Conservation (phyloP, 306 rosid genomes). For the Pyrus bretschneideri region DNA sequence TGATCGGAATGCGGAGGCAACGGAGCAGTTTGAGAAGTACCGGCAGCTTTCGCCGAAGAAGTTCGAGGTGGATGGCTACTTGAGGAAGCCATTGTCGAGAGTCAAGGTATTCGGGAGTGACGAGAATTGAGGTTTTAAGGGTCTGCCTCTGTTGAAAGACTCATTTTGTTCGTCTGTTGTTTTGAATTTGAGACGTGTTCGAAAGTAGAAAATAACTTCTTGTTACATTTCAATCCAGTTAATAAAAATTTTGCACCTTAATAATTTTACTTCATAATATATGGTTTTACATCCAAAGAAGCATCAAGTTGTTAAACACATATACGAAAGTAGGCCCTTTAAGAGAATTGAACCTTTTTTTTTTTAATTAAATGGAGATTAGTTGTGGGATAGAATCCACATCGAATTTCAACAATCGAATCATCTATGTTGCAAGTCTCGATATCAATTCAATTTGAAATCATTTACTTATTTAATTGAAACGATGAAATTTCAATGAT, state of each 20-base stretch:
- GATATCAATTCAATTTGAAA: too few species aligned
- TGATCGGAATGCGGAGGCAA: conserved; percentile 73
- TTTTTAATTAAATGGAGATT: too few species aligned
- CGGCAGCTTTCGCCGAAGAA: conserved; percentile 73
- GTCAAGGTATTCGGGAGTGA: conserved; percentile 71
- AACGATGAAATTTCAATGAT: too few species aligned
- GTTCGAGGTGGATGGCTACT: conserved; percentile 82
- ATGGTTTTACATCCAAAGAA: not conserved
- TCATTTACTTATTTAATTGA: too few species aligned
- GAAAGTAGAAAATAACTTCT: not conserved
- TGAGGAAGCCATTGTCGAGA: conserved; percentile 68
- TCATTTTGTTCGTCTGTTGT: not conserved
- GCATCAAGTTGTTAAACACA: not conserved
- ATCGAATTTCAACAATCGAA: too few species aligned
- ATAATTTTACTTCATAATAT: not conserved
- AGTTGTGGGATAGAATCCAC: too few species aligned
- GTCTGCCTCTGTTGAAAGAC: too few species aligned
- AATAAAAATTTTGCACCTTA: not conserved
- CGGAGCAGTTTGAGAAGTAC: conserved; percentile 65
- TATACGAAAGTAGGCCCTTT: too few species aligned
- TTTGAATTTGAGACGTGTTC: not conserved
- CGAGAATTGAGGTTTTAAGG: conserved; percentile 39
- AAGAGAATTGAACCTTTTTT: too few species aligned
- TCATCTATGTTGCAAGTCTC: too few species aligned
- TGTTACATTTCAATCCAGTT: not conserved